A percentile compares a stretch with the other conserved stretches of the same genome.
These are phyloP conservation scores for Heritiera fomes DNA, from an alignment of 345 rosid species.

Conservation along the genomic window DNA sequence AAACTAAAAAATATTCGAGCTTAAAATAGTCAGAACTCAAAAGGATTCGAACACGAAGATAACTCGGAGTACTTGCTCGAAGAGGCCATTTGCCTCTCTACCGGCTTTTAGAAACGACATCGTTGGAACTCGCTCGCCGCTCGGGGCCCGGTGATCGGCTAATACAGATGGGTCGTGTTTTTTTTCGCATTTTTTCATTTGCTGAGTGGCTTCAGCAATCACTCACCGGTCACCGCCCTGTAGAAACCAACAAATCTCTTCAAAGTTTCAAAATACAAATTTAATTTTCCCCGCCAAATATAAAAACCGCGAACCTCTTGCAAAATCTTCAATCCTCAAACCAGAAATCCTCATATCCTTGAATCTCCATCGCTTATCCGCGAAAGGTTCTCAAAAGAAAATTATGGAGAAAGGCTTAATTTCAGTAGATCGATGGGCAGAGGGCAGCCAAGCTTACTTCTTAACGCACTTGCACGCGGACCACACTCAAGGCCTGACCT, in stretches of 20 bases:
- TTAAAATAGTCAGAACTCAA: too few relatives aligned
- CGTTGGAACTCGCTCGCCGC: background rate
- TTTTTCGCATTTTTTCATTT: too few relatives aligned
- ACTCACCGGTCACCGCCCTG: too few relatives aligned
- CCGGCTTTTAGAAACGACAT: too few relatives aligned
- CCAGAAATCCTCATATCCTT: background rate
- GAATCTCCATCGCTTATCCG: background rate
- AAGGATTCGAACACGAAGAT: too few relatives aligned
- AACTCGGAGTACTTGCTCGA: too few relatives aligned
- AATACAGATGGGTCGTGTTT: too few relatives aligned
- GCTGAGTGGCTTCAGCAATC: too few relatives aligned
- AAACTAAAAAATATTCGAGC: too few relatives aligned
- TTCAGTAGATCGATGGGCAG: constrained; percentile 73
- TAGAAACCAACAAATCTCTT: background rate
- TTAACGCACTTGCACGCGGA: constrained; percentile 77
- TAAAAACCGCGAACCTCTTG: background rate
- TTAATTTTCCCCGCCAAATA: background rate
- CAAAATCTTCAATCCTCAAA: background rate
- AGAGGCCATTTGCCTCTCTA: too few relatives aligned
- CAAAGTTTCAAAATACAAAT: background rate
- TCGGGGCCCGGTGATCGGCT: too few relatives aligned
- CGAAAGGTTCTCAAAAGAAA: background rate
- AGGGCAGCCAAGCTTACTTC: constrained; percentile 71
- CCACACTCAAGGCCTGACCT: constrained; percentile 64
- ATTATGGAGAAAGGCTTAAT: constrained; percentile 70